These are phyloP conservation scores for Paraglomus brasilianum DNA, from an alignment of 192 early-diverging fungal genomes.

Conservation along the genomic window DNA sequence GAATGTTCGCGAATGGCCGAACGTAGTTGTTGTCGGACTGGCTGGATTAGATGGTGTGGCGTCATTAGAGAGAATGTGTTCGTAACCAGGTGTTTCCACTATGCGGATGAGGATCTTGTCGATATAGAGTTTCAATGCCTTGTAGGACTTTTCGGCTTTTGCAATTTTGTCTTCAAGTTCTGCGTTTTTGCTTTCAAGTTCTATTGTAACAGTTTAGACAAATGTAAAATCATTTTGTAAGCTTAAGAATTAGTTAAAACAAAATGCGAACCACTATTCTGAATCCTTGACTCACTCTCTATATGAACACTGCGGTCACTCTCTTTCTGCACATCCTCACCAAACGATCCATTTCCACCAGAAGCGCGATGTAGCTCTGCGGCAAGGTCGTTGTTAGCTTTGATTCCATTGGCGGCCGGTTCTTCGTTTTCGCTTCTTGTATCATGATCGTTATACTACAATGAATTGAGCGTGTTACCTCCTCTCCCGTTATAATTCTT, in stretches of 20 bases:
- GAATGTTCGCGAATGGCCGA: neutral
- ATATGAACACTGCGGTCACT: slow-evolving; percentile 21
- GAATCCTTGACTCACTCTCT: slow-evolving; percentile 22
- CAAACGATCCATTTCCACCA: neutral
- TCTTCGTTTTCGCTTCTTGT: no score
- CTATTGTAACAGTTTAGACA: neutral
- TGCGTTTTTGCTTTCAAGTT: slow-evolving; percentile 27
- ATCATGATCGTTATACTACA: no score
- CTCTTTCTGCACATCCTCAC: slow-evolving; percentile 27
- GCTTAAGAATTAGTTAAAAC: neutral
- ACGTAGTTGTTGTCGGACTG: slow-evolving; percentile 3
- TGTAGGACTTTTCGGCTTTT: slow-evolving; percentile 63
- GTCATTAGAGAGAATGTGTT: slow-evolving; percentile 22
- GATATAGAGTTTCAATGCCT: slow-evolving; percentile 68
- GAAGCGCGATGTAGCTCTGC: slow-evolving; percentile 22
- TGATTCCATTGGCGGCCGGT: no score
- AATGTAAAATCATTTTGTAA: neutral
- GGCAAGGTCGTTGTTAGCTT: neutral
- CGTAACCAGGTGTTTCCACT: slow-evolving; percentile 43
- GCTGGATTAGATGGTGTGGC: neutral
- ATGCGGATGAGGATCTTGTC: slow-evolving; percentile 77
- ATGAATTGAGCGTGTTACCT: neutral
- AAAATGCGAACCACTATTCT: no score
- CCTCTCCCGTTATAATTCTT: slow-evolving; percentile 2
- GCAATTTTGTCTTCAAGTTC: slow-evolving; percentile 60